phyloP scores from a whole-genome alignment of 305 asterid genomes.

The Caryopteris hybrid region DNA sequence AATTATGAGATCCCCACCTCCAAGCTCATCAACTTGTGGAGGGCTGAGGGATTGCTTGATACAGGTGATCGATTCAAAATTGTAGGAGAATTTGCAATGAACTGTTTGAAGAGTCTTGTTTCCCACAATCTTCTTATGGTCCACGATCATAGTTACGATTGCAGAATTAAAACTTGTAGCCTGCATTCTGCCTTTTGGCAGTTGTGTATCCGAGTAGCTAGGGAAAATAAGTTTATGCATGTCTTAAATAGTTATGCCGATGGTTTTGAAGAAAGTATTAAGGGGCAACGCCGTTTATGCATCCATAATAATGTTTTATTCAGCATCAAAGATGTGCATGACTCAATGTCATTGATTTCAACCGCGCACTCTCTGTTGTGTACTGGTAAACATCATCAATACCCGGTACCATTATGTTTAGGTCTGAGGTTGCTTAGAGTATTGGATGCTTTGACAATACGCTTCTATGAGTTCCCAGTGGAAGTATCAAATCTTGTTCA shows the following conservation, averaged over 20 bases:
- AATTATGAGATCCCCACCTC: neutral
- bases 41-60: neutral
- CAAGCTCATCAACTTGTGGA: neutral
- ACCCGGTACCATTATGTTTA: neutral
- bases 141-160: neutral
- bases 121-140: no score
- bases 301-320: neutral
- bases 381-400: neutral
- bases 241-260: neutral
- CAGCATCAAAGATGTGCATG: neutral
- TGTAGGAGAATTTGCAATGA: neutral
- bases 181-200: neutral
- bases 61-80: neutral
- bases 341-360: neutral
- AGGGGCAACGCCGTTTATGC: neutral
- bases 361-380: neutral
- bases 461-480: no score
- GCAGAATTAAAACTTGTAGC: neutral
- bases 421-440: neutral
- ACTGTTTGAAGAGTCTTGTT: neutral
- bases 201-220: neutral
- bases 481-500: no score
- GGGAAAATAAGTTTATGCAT: neutral
- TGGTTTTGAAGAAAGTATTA: neutral
- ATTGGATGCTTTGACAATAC: no score